A percentile compares a stretch with the other conserved stretches of the same genome.
phyloP scores from a whole-genome alignment of 73 alveolate species.

The Diophrys sp. region DNA sequence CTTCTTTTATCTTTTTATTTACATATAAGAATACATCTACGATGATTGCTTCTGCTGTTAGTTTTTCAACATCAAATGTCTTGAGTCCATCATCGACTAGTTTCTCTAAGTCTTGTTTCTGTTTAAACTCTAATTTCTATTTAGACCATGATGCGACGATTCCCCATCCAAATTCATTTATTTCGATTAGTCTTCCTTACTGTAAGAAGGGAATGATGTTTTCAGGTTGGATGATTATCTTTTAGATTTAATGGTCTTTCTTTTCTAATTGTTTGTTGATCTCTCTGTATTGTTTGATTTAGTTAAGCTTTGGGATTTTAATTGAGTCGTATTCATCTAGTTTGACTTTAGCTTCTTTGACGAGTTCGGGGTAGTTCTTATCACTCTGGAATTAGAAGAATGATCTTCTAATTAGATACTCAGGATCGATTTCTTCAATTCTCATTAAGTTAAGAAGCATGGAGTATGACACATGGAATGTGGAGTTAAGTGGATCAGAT shows the following conservation, averaged over 20 bases:
- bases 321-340: conserved; percentile 52
- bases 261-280: conserved; percentile 46
- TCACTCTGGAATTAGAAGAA: conserved; percentile 98
- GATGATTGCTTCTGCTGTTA: conserved; percentile 44
- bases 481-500: conserved; percentile 93
- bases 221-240: conserved; percentile 74
- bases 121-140: conserved; percentile 54
- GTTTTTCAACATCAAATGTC: conserved; percentile 53
- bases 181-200: conserved; percentile 90
- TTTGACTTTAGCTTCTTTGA: conserved; percentile 53
- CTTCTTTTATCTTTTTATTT: conserved; percentile 39
- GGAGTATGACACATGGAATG: conserved; percentile 96
- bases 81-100: conserved; percentile 45
- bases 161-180: conserved; percentile 94
- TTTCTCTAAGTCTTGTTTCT: conserved; percentile 31
- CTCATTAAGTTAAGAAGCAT: conserved; percentile 97
- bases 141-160: conserved; percentile 58
- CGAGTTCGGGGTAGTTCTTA: conserved; percentile 82
- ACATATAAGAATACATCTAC: conserved; percentile 50
- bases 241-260: conserved; percentile 65
- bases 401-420: conserved; percentile 91
- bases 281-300: conserved; percentile 65
- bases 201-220: conserved; percentile 78
- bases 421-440: conserved; percentile 94
- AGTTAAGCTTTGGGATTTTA: conserved; percentile 79